Evolutionary conservation across 768 basidiomycete species (phyloP), one percentile per base, ranked within the genome.

Genomic region (Hypholoma sublateritium): DNA sequence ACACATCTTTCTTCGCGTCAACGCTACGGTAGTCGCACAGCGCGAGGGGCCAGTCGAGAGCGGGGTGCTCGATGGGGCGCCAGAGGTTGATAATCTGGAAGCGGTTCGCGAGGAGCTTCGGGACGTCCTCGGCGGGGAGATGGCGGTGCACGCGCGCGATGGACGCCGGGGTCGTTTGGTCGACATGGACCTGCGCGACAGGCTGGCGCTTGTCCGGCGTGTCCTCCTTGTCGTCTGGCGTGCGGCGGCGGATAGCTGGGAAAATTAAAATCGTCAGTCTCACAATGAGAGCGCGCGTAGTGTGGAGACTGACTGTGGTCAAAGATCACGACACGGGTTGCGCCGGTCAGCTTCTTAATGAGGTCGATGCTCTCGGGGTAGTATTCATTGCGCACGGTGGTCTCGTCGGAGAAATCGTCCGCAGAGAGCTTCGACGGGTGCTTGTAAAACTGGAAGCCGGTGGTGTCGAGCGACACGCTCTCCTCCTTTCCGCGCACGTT

Each of bases 21-120:
- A 85, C 74, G 41, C 72, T 79, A 19, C 77, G 65, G 63, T 72
- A 84, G 59, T 86, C 83, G 53, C 81, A 82, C 14, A 84, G 60
- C 0, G 77, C 77, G 2, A 85, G 70, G 1, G 84, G 84, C 73
- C 73, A 78, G 57, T 85, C 83, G 5, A 72, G 50, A 0, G 80
- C 83, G 0, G 78, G 65, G 59, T 79, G 64, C 0, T 62, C 65
- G 48, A 85, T 83, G 4, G 84, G 83, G 1, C 84, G 72, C 84
- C 84, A 86, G 35, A 86, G 73, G 60, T 85, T 86, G 58, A 86
- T 78, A n/a, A 85, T 82, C 55, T 84, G 82, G 72, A 81, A 83
- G 1, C 82, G 77, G 24, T 72, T 70, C 53, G 73, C 66, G 11
- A 82, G 66, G 28, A 83, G 74, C 17, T 67, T 68, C 1, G 72